Percentiles rank a stretch among this genome's conserved stretches.
Evolutionary conservation across 202 grass and related monocot species (phyloP).

Genomic region (Cymbopogon flexuosus): DNA sequence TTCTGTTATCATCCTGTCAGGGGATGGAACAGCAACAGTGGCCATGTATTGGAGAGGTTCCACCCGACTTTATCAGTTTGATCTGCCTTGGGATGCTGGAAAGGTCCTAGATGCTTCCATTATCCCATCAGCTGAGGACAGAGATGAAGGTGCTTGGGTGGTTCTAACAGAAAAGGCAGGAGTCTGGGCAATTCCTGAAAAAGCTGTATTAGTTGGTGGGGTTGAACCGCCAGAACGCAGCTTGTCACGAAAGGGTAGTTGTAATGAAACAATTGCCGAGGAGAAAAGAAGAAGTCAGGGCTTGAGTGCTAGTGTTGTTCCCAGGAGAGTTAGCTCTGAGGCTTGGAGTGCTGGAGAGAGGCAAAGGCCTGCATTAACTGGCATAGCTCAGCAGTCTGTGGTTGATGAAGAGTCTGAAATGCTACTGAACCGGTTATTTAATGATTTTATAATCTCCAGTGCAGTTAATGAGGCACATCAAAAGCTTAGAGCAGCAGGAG

Average conservation of each 20-base stretch:
- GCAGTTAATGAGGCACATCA: constrained; percentile 61
- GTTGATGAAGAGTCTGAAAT: constrained; percentile 84
- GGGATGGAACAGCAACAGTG: constrained; percentile 92
- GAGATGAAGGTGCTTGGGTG: constrained; percentile 91
- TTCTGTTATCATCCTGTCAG: constrained; percentile 83
- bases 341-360: constrained; percentile 74
- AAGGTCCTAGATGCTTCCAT: constrained; percentile 93
- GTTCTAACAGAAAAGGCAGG: constrained; percentile 94
- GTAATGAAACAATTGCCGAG: constrained; percentile 73
- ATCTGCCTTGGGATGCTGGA: constrained; percentile 90
- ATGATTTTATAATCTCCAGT: constrained; percentile 79
- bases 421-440: constrained; percentile 70
- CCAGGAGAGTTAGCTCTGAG: constrained; percentile 77
- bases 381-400: constrained; percentile 49
- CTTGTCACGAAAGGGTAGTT: constrained; percentile 94
- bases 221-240: constrained; percentile 94
- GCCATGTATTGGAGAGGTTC: constrained; percentile 88
- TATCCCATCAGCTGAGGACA: constrained; percentile 65
- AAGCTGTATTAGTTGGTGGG: constrained; percentile 92
- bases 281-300: constrained; percentile 71
- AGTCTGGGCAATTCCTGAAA: constrained; percentile 94
- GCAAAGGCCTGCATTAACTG: constrained; percentile 56
- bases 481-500: constrained; percentile 70
- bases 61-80: constrained; percentile 90
- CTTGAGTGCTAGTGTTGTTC: constrained; percentile 48